Evolutionary conservation across 352 stramenopile genomes (phyloP), one percentile per base, ranked within the genome.

Genomic region (Phytophthora agathidicida): DNA sequence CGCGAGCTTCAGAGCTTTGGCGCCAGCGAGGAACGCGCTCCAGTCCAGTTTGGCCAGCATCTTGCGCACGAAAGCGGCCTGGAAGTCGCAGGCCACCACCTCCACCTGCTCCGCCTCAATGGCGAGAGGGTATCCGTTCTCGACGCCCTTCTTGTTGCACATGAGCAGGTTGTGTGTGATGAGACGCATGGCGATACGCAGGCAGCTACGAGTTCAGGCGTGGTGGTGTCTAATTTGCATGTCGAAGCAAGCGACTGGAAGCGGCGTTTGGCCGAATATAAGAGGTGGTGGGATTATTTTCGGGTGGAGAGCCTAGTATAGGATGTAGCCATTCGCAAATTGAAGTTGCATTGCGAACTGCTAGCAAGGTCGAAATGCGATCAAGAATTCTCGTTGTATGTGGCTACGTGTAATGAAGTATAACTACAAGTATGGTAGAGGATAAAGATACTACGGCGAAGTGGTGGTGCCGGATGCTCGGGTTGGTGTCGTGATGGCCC

Each of bases 91-190:
- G 53, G 68, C 64, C 16, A 94, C 71, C 22, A 96, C 87, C 57
- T 96, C 85, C 17, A 96, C 68, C 51, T 94, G 65, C 7, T 81
- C 75, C 7, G 85, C 71, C 51, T 97, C 89, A 30, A 98, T 94
- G 43, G 61, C 55, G 35, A 98, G 73, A n/a, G 94, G 94, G 63
- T 96, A 98, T 35, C 94, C 94, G 39, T 96, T 94, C 58, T 73
- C 65, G 10, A 98, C 94, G 50, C 89, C 93, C 69, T 98, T 98
- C 68, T 97, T 96, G 71, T 97, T 97, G 75, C 86, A 98, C 49
- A 89, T 75, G 46, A 98, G 90, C 80, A 97, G 83, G 74, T 98
- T 98, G 75, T 98, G 93, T 26, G 93, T 98, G 66, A 98, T 94
- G 23, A 98, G 78, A 27, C 88, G 86, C 89, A 97, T 97, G 51